A percentile compares a stretch with the other conserved stretches of the same genome.
Evolutionary conservation across 495 filamentous ascomycete genomes (phyloP).

Genomic region (Penicillium salamii): DNA sequence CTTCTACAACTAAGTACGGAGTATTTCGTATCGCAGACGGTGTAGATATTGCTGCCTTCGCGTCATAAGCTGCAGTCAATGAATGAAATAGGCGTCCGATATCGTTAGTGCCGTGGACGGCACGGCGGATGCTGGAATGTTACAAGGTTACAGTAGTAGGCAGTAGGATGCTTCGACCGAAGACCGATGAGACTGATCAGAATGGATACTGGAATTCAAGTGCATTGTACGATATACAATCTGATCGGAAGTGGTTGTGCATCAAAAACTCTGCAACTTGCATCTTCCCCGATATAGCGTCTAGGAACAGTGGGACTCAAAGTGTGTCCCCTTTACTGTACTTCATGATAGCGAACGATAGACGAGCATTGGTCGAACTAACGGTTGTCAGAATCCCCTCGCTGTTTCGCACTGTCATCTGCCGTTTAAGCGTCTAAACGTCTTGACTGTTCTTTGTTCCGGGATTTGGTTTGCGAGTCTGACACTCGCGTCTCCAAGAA

Average conservation of each 20-base stretch:
- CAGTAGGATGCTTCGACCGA: not conserved
- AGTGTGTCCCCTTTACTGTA: not conserved
- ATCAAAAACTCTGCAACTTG: constrained; percentile 1
- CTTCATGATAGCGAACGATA: not conserved
- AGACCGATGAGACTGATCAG: constrained; percentile 2
- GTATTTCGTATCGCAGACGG: too few species aligned
- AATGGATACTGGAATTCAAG: not conserved
- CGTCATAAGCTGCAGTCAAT: not conserved
- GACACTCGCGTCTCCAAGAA: not conserved
- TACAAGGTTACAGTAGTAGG: not conserved
- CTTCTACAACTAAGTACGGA: too few species aligned
- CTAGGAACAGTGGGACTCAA: constrained; percentile 2
- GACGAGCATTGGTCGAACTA: not conserved
- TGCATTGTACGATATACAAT: constrained; percentile 1
- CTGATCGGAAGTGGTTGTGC: constrained; percentile 2
- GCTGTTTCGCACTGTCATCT: too few species aligned
- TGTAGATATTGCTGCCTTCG: not conserved
- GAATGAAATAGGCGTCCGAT: not conserved
- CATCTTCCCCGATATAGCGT: constrained; percentile 8
- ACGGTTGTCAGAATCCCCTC: not conserved
- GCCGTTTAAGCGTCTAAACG: too few species aligned
- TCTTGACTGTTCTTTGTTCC: not conserved
- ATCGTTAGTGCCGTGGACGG: not conserved
- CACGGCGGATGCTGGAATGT: not conserved
- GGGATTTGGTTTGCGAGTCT: not conserved